Percentiles rank a stretch among this genome's conserved stretches.
phyloP scores from a whole-genome alignment of 345 rosid species.

The Aquilaria malaccensis region DNA sequence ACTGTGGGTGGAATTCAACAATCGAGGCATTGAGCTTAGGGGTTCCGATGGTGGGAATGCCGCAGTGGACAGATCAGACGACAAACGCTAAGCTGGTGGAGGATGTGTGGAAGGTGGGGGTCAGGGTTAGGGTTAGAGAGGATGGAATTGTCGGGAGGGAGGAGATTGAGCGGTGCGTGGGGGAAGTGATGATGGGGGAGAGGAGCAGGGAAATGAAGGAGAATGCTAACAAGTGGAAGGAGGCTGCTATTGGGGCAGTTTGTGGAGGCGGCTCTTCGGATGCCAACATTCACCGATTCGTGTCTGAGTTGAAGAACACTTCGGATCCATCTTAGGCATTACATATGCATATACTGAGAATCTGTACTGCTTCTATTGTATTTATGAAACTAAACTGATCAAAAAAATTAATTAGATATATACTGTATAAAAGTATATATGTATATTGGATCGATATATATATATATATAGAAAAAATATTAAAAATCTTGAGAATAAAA shows the following conservation, averaged over 20 bases:
- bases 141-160: slow-evolving; percentile 45
- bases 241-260: slow-evolving; percentile 35
- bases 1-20: slow-evolving; percentile 66
- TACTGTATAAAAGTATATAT: too few species aligned
- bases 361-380: too few species aligned
- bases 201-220: slow-evolving; percentile 28
- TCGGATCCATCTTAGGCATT: too few species aligned
- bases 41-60: slow-evolving; percentile 52
- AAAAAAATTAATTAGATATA: too few species aligned
- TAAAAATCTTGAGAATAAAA: too few species aligned
- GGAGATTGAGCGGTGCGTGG: slow-evolving; percentile 39
- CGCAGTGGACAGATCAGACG: slow-evolving; percentile 48
- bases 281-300: slow-evolving; percentile 31
- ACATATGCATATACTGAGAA: too few species aligned
- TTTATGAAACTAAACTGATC: too few species aligned
- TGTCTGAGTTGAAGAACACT: slow-evolving; percentile 9
- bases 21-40: slow-evolving; percentile 45
- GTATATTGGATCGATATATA: too few species aligned
- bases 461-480: too few species aligned
- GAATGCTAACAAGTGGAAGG: slow-evolving; percentile 41
- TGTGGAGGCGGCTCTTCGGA: slow-evolving; percentile 47
- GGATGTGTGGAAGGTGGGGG: slow-evolving; percentile 58
- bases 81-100: slow-evolving; percentile 46
- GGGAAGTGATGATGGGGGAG: slow-evolving; percentile 47
- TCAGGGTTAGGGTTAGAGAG: slow-evolving; percentile 38